Conservation (phyloP, 495 filamentous ascomycete genomes). For the Symbiotaphrina buchneri region DNA sequence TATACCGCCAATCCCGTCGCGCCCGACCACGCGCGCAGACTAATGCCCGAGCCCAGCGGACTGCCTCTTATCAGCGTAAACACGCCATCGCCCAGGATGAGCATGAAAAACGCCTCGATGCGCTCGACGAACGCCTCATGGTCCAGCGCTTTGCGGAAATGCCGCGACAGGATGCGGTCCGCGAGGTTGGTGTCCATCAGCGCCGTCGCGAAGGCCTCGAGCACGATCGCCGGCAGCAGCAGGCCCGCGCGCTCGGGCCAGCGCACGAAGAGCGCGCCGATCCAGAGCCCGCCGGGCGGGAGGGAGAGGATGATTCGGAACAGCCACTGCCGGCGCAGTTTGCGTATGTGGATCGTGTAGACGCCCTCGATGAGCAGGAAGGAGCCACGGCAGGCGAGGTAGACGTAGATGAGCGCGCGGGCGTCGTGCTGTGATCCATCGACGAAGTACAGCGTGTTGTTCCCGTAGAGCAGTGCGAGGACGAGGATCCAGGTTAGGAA, state of each 20-base stretch:
- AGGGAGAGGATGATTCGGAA: no score
- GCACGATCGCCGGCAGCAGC: no score
- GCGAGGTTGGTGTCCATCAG: slow-evolving; percentile 4
- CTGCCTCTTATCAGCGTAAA: slow-evolving; percentile 13
- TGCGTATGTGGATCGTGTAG: no score
- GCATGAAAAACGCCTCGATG: slow-evolving; percentile 9
- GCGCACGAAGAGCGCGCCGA: no score
- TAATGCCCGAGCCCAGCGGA: slow-evolving; percentile 10
- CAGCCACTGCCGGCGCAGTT: no score
- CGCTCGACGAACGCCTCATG: slow-evolving; percentile 6
- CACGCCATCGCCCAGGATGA: slow-evolving; percentile 9
- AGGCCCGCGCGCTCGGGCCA: no score
- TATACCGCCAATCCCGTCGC: no score
- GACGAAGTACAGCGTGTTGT: slow-evolving; percentile 7
- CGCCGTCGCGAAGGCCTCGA: slow-evolving; percentile 3
- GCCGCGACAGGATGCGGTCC: slow-evolving; percentile 3
- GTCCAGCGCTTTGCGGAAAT: slow-evolving; percentile 4
- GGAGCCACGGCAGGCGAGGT: slow-evolving; percentile 1
- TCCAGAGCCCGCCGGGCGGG: no score
- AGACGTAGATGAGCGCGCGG: slow-evolving; percentile 4
- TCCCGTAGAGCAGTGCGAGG: slow-evolving; percentile 6
- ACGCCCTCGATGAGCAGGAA: slow-evolving; percentile 1
- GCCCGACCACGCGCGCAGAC: slow-evolving; percentile 8
- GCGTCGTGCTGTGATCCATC: slow-evolving; percentile 2
- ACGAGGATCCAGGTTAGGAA: slow-evolving; percentile 8